Conservation (phyloP, 306 rosid species). For the Parietaria judaica region DNA sequence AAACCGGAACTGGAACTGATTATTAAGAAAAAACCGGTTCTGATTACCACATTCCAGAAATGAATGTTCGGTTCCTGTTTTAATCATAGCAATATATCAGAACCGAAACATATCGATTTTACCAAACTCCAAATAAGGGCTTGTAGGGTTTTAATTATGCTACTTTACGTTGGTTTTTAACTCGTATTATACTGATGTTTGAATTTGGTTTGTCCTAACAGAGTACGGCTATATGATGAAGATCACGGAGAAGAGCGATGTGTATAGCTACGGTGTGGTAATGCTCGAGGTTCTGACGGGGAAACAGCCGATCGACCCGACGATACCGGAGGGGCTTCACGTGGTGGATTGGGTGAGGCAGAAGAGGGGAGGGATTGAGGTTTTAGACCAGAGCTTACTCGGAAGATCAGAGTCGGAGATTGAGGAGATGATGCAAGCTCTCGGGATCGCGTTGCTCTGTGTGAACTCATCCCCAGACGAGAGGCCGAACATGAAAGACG, state of each 20-base stretch:
- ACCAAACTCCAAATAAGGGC: too few species aligned
- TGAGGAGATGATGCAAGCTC: conserved; percentile 82
- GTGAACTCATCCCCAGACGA: conserved; percentile 73
- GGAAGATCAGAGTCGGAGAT: conserved; percentile 69
- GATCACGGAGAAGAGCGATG: conserved; percentile 65
- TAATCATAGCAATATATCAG: too few species aligned
- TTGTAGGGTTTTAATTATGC: too few species aligned
- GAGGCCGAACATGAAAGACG: conserved; percentile 93
- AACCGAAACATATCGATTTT: too few species aligned
- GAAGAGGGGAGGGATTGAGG: conserved; percentile 50
- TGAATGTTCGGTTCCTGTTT: too few species aligned
- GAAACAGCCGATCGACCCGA: conserved; percentile 97
- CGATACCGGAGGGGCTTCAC: conserved; percentile 77
- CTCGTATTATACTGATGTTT: not conserved
- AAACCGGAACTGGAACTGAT: too few species aligned
- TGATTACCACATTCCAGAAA: too few species aligned
- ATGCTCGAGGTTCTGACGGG: conserved; percentile 82
- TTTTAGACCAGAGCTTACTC: conserved; percentile 55
- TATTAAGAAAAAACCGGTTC: too few species aligned
- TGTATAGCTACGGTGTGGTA: conserved; percentile 81
- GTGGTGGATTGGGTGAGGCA: conserved; percentile 91
- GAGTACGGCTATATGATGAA: conserved; percentile 95
- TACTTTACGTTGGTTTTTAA: too few species aligned
- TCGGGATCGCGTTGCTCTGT: conserved; percentile 85
- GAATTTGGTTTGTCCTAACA: conserved; percentile 17